A percentile compares a stretch with the other conserved stretches of the same genome.
Evolutionary conservation across 148 eudicot species (phyloP).

Genomic region (Fagopyrum tataricum): DNA sequence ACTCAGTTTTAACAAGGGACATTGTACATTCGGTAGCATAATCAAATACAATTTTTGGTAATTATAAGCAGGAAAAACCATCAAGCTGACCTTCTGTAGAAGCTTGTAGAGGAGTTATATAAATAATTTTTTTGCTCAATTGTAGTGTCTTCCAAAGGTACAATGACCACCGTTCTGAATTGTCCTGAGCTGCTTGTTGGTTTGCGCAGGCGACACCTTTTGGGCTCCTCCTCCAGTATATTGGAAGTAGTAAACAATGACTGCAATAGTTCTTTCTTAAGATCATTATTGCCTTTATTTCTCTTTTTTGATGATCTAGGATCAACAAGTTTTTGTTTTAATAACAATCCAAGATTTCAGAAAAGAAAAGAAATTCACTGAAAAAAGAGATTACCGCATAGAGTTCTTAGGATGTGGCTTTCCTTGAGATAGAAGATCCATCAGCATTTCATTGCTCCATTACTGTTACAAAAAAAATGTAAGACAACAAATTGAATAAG

Average conservation of each 20-base stretch:
- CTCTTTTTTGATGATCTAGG: constrained; percentile 20
- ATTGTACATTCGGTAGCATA: neutral
- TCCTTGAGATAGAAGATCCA: constrained; percentile 8
- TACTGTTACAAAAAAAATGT: neutral
- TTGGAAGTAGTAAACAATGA: constrained; percentile 49
- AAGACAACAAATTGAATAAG: neutral
- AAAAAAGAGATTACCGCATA: neutral
- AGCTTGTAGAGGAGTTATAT: constrained; percentile 33
- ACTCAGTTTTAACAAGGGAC: neutral
- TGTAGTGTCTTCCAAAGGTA: constrained; percentile 33
- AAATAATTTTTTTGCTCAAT: constrained; percentile 24
- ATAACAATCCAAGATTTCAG: neutral
- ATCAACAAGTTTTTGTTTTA: neutral
- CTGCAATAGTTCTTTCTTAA: constrained; percentile 51
- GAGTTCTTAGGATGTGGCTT: neutral
- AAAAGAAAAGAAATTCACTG: neutral
- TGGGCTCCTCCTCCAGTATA: constrained; percentile 36
- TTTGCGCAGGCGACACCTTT: neutral
- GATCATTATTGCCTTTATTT: constrained; percentile 24
- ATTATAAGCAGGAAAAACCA: neutral
- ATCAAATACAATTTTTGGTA: neutral
- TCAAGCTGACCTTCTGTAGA: constrained; percentile 33
- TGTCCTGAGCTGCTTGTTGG: constrained; percentile 22
- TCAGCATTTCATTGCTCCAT: neutral
- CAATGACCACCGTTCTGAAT: constrained; percentile 35